phyloP scores from a whole-genome alignment of 371 early-diverging fungal genomes.

The Zancudomyces culisetae region DNA sequence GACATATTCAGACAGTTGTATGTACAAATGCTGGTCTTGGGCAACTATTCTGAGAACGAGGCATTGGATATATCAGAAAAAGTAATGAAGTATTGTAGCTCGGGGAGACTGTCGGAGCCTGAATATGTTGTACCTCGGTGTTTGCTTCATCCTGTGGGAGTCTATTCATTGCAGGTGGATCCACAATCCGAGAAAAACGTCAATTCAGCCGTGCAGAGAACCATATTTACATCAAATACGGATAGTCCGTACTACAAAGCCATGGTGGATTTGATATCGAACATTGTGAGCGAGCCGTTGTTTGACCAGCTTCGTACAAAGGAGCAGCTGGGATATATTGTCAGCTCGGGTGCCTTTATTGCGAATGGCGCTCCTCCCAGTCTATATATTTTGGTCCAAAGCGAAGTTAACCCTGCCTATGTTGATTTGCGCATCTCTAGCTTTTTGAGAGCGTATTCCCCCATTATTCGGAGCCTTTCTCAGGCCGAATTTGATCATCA shows the following conservation, averaged over 20 bases:
- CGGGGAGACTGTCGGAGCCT: conserved; percentile 40
- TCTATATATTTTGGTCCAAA: conserved; percentile 62
- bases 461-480: conserved; percentile 38
- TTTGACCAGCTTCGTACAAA: conserved; percentile 86
- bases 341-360: conserved; percentile 18
- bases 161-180: conserved; percentile 35
- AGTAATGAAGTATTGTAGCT: conserved; percentile 20
- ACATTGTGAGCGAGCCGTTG: conserved; percentile 68
- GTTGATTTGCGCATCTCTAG: conserved; percentile 60
- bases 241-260: conserved; percentile 28
- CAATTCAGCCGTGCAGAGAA: conserved; percentile 74
- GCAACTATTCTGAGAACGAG: conserved; percentile 49
- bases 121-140: conserved; percentile 32
- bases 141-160: conserved; percentile 41
- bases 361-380: conserved; percentile 25
- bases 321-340: conserved; percentile 58
- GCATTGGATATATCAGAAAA: conserved; percentile 37
- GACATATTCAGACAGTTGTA: conserved; percentile 42
- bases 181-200: conserved; percentile 53
- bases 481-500: conserved; percentile 54
- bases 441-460: conserved; percentile 38
- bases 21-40: conserved; percentile 62
- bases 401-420: conserved; percentile 66
- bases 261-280: conserved; percentile 43
- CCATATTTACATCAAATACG: conserved; percentile 8